phyloP scores from a whole-genome alignment of 768 basidiomycete species.

The Boletus rubroflammeus region DNA sequence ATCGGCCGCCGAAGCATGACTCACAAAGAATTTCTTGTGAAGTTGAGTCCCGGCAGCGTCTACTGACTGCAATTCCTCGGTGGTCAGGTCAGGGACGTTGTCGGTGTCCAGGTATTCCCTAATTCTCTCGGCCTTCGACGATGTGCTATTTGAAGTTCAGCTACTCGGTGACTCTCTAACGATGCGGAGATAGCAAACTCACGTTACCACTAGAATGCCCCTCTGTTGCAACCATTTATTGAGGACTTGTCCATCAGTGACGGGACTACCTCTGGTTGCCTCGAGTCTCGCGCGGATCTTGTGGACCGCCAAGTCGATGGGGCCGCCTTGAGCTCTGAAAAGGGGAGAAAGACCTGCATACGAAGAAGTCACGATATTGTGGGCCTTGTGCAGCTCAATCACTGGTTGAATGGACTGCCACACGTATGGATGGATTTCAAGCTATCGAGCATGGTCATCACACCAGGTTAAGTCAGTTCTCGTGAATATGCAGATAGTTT shows the following conservation, averaged over 20 bases:
- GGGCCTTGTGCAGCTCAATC: not conserved
- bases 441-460: not conserved
- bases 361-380: slow-evolving; percentile 2
- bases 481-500: not conserved
- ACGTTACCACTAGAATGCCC: not conserved
- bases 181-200: not conserved
- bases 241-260: slow-evolving; percentile 2
- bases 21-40: slow-evolving; percentile 2
- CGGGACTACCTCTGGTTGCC: not conserved
- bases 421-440: slow-evolving; percentile 1
- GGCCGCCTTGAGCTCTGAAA: not conserved
- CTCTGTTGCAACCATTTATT: slow-evolving; percentile 3
- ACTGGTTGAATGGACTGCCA: slow-evolving; percentile 3
- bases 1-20: not conserved
- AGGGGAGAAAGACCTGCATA: not conserved
- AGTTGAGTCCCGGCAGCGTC: not conserved
- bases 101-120: not conserved
- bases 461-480: not conserved
- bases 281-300: not conserved
- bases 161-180: not conserved
- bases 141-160: not conserved
- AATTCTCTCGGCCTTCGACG: not conserved
- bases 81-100: slow-evolving; percentile 4
- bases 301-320: not conserved
- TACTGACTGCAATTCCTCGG: not conserved